phyloP scores from a whole-genome alignment of 495 filamentous ascomycete genomes.

The Lindgomyces ingoldianus region DNA sequence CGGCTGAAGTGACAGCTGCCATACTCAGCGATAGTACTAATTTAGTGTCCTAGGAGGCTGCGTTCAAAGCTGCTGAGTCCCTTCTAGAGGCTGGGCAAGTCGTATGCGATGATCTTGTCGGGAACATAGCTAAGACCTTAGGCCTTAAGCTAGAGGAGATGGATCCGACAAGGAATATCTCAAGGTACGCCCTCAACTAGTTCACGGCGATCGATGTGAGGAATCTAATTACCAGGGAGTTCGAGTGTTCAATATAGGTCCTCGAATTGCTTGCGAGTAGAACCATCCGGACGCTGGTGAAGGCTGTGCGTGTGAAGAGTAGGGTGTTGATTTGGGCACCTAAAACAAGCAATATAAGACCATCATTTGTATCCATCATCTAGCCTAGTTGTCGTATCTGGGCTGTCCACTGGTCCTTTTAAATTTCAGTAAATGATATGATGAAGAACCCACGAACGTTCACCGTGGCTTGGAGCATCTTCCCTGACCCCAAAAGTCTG shows the following conservation, averaged over 20 bases:
- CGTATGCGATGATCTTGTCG: slow-evolving; percentile 24
- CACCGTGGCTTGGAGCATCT: no score
- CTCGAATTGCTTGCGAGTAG: slow-evolving; percentile 27
- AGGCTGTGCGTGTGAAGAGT: slow-evolving; percentile 22
- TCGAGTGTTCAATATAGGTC: slow-evolving; percentile 26
- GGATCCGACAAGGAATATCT: slow-evolving; percentile 6
- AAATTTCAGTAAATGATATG: no score
- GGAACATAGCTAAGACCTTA: slow-evolving; percentile 20
- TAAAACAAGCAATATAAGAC: no score
- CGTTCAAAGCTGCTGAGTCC: slow-evolving; percentile 14
- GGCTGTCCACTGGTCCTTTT: no score
- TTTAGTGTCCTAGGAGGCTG: slow-evolving; percentile 13
- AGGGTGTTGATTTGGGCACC: slow-evolving; percentile 12
- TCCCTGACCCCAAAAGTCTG: no score
- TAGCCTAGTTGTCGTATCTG: no score
- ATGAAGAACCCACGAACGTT: no score
- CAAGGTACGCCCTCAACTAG: slow-evolving; percentile 11
- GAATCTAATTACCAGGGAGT: slow-evolving; percentile 28
- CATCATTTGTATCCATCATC: no score
- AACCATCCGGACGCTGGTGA: slow-evolving; percentile 20
- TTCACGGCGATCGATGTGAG: slow-evolving; percentile 30
- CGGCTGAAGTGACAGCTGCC: slow-evolving; percentile 4
- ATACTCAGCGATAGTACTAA: neutral
- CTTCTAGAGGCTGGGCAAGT: slow-evolving; percentile 19
- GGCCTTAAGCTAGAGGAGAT: slow-evolving; percentile 21